Percentiles rank a stretch among this genome's conserved stretches.
Evolutionary conservation across 2,329 filamentous ascomycete species (phyloP).

Genomic region (Hirsutella thompsonii): DNA sequence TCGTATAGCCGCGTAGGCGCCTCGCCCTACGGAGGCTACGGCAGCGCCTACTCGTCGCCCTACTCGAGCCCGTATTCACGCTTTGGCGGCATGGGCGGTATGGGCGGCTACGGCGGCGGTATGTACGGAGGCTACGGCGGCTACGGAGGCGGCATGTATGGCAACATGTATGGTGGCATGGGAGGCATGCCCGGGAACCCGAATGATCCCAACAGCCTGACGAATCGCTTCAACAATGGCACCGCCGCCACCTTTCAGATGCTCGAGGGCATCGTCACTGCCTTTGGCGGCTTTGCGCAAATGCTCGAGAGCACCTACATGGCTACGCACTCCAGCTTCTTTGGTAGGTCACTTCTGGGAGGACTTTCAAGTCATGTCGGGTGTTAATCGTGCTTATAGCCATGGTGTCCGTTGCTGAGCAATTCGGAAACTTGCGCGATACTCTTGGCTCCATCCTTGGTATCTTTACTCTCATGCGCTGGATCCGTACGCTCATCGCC

Average conservation of each 20-base stretch:
- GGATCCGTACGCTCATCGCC: constrained; percentile 82
- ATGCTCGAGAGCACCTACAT: constrained; percentile 99
- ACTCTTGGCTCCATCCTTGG: constrained; percentile 88
- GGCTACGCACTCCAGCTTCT: constrained; percentile 98
- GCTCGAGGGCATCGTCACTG: constrained; percentile 91
- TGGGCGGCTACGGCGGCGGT: constrained; percentile 15
- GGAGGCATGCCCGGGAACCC: constrained; percentile 29
- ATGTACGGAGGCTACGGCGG: constrained; percentile 26
- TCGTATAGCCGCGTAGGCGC: constrained; percentile 52
- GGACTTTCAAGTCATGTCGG: not conserved
- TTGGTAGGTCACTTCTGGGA: constrained; percentile 48
- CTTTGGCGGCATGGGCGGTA: constrained; percentile 29
- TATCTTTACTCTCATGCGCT: constrained; percentile 91
- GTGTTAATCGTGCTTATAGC: constrained; percentile 35
- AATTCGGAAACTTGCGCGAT: constrained; percentile 86
- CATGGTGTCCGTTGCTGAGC: constrained; percentile 96
- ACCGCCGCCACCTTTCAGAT: constrained; percentile 97
- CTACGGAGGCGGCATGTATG: constrained; percentile 24
- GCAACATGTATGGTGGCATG: constrained; percentile 29
- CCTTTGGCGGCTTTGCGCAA: constrained; percentile 94
- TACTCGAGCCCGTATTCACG: constrained; percentile 30
- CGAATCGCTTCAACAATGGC: constrained; percentile 88
- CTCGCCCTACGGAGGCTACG: constrained; percentile 34
- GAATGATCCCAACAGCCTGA: constrained; percentile 86
- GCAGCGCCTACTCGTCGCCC: constrained; percentile 23